These are phyloP conservation scores for Sporothrix euskadiensis DNA, from an alignment of 2,329 filamentous ascomycete genomes.

Conservation along the genomic window DNA sequence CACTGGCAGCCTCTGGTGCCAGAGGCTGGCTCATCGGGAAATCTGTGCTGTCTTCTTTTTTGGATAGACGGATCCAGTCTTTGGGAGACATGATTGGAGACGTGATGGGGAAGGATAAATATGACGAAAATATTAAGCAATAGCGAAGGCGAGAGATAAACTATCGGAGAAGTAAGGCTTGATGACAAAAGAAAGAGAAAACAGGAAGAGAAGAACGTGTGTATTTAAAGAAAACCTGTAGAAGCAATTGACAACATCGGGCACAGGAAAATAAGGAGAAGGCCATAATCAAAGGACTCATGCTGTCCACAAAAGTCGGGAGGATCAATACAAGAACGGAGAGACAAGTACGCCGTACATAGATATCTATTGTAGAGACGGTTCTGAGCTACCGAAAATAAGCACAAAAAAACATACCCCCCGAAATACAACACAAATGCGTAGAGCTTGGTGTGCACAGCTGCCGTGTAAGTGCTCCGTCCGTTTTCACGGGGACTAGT, in stretches of 20 bases:
- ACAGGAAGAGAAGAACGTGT: neutral
- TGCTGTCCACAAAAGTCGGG: neutral
- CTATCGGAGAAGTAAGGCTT: neutral
- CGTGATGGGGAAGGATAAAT: neutral
- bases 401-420: neutral
- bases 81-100: neutral
- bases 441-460: neutral
- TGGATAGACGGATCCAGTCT: neutral
- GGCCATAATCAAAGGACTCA: neutral
- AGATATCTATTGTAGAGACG: neutral
- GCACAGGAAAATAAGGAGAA: neutral
- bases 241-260: neutral
- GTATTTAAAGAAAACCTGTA: neutral
- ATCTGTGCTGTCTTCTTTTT: neutral
- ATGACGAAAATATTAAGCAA: neutral
- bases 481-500: neutral
- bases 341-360: neutral
- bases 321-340: neutral
- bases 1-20: neutral
- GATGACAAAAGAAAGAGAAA: neutral
- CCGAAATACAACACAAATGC: neutral
- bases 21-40: neutral
- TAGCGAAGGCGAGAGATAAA: too few species aligned
- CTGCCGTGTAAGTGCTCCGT: conserved; percentile 16
- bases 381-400: neutral